A percentile compares a stretch with the other conserved stretches of the same genome.
Conservation (phyloP, 2,329 filamentous ascomycete genomes). For the Nothopassalora personata region DNA sequence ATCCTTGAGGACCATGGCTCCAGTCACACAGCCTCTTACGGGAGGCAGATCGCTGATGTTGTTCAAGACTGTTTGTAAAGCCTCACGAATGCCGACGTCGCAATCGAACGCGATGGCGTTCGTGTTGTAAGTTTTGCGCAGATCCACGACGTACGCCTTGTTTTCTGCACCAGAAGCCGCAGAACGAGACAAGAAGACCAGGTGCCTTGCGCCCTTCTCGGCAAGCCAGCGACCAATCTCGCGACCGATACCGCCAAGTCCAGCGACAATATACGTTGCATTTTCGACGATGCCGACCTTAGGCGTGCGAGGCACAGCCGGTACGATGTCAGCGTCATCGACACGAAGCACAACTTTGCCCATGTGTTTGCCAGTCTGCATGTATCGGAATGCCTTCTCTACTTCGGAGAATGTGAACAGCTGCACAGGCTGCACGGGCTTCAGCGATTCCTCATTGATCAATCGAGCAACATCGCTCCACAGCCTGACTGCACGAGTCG, state of each 20-base stretch:
- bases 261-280: constrained; percentile 12
- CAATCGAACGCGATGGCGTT: constrained; percentile 8
- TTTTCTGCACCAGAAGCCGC: constrained; percentile 4
- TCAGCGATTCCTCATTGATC: too few relatives aligned
- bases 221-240: constrained; percentile 4
- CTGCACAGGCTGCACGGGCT: too few relatives aligned
- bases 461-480: too few relatives aligned
- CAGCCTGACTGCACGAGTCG: too few relatives aligned
- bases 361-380: constrained; percentile 13
- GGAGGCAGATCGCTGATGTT: constrained; percentile 22
- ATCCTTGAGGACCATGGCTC: constrained; percentile 31
- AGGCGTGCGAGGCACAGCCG: constrained; percentile 1
- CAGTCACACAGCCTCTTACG: constrained; percentile 41
- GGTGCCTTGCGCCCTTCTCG: constrained; percentile 5
- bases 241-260: constrained; percentile 13
- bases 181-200: constrained; percentile 9
- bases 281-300: not conserved
- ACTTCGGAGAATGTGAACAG: too few relatives aligned
- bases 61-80: constrained; percentile 18
- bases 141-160: not conserved
- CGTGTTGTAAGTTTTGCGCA: constrained; percentile 3
- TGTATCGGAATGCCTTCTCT: constrained; percentile 14
- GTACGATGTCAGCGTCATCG: not conserved
- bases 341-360: constrained; percentile 12
- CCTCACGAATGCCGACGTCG: constrained; percentile 6